Base-by-base conservation (phyloP, 306 rosid genomes). In the Trifolium repens region DNA sequence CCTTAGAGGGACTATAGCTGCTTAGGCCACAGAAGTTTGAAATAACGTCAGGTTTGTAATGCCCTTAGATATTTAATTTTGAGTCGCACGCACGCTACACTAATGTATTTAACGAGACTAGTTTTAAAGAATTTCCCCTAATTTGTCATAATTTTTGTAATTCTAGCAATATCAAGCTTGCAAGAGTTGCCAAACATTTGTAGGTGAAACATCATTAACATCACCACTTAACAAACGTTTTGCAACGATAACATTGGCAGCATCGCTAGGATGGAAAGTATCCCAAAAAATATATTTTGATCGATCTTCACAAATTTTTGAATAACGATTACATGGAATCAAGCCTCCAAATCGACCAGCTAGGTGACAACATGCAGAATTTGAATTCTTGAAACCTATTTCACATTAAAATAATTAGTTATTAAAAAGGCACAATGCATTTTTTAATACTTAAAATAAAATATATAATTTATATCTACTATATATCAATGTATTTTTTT, bases 201-300 rank as follows among this genome's bases (percentile, higher is more conserved):
- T 77, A 0, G 97, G 97, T 13, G 88, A 88, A 22, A 92, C 73
- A 22, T 69, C 87, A 32, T 14, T 46, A 44, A 75, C 11, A 54
- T 81, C 87, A 9, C 96, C 92, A 52, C 84, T 79, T 19, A 88
- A 15, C 7, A 88, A 84, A 62, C 87, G 87, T 24, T 77, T 30
- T 26, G 93, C 89, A 9, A 85, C 55, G 43, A 87, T 72, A 15
- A 75, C 57, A 66, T 87, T 90, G 16, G 89, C 58, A 68, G 97
- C 91, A 34, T 87, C 92, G 62, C 88, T 74, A 9, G 96, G 91
- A 84, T 92, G 96, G 53, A 19, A 88, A 63, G 90, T 73, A 52
- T 90, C 96, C 94, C 94, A 92, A 67, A 87, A 92, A 78, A 90
- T 85, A 24, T 84, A 83, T 81, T 88, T 87, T 4, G 87, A 84